These are phyloP conservation scores for Xylaria palmicola DNA, from an alignment of 495 filamentous ascomycete species.

Conservation along the genomic window DNA sequence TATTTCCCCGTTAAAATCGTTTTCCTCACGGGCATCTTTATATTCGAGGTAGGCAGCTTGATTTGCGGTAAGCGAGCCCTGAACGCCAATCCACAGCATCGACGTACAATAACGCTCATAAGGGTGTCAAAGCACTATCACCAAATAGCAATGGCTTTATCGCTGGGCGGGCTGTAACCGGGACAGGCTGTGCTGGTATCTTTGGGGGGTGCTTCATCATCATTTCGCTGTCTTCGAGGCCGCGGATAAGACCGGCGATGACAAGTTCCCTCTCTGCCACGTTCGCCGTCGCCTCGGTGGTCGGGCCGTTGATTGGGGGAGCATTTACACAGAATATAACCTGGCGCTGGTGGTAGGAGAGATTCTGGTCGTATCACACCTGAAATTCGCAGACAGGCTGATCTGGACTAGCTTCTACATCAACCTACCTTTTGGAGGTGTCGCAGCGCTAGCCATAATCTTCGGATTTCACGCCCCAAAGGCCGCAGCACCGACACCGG, in stretches of 20 bases:
- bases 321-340: constrained; percentile 60
- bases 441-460: constrained; percentile 53
- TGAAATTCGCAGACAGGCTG: not conserved
- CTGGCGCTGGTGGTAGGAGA: constrained; percentile 53
- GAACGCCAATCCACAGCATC: constrained; percentile 20
- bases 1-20: constrained; percentile 45
- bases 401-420: constrained; percentile 48
- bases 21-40: constrained; percentile 38
- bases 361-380: constrained; percentile 23
- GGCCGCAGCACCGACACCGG: constrained; percentile 20
- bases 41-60: constrained; percentile 50
- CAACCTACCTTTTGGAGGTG: constrained; percentile 32
- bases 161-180: constrained; percentile 52
- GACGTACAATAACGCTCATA: no score
- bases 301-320: constrained; percentile 58
- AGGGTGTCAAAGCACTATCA: constrained; percentile 35
- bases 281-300: constrained; percentile 7
- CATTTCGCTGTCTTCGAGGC: constrained; percentile 37
- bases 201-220: constrained; percentile 51
- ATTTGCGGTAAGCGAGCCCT: constrained; percentile 46
- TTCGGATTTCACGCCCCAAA: constrained; percentile 44
- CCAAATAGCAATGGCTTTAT: constrained; percentile 52
- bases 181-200: constrained; percentile 44
- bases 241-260: constrained; percentile 38
- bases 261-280: constrained; percentile 22